Percentiles rank a stretch among this genome's conserved stretches.
These are phyloP conservation scores for Citrus hindsii DNA, from an alignment of 345 rosid genomes.

Conservation along the genomic window DNA sequence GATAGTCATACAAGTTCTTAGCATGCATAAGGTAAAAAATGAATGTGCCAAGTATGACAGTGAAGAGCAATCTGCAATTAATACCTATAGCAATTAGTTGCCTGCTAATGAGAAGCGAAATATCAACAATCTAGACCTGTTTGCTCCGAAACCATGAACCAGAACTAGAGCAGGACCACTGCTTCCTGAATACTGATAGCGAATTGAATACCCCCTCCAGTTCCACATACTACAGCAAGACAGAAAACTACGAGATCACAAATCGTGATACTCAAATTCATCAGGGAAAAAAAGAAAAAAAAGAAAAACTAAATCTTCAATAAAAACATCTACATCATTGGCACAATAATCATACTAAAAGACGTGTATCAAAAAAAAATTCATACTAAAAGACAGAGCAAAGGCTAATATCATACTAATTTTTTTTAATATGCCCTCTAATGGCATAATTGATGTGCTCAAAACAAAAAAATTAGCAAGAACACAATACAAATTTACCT, in stretches of 20 bases:
- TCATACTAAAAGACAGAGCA: too few species aligned
- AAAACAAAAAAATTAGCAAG: background rate
- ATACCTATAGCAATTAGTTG: conserved; percentile 55
- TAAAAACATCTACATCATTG: background rate
- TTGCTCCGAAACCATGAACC: conserved; percentile 94
- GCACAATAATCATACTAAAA: too few species aligned
- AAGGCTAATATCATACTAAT: too few species aligned
- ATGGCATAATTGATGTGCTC: too few species aligned
- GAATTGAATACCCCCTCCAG: conserved; percentile 85
- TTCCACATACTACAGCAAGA: conserved; percentile 57
- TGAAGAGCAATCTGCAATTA: conserved; percentile 20
- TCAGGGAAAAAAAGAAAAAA: background rate
- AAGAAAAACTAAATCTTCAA: background rate
- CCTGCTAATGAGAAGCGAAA: conserved; percentile 54
- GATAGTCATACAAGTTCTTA: background rate
- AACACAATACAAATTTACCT: conserved; percentile 30
- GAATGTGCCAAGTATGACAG: conserved; percentile 1
- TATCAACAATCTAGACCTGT: conserved; percentile 72
- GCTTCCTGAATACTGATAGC: conserved; percentile 70
- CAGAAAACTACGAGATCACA: background rate
- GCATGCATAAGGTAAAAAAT: background rate
- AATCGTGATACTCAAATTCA: background rate
- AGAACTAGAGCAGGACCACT: conserved; percentile 81
- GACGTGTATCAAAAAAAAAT: too few species aligned
- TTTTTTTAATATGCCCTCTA: too few species aligned